A percentile compares a stretch with the other conserved stretches of the same genome.
These are phyloP conservation scores for Neurospora sp. DNA, from an alignment of 495 filamentous ascomycete genomes.

Conservation along the genomic window DNA sequence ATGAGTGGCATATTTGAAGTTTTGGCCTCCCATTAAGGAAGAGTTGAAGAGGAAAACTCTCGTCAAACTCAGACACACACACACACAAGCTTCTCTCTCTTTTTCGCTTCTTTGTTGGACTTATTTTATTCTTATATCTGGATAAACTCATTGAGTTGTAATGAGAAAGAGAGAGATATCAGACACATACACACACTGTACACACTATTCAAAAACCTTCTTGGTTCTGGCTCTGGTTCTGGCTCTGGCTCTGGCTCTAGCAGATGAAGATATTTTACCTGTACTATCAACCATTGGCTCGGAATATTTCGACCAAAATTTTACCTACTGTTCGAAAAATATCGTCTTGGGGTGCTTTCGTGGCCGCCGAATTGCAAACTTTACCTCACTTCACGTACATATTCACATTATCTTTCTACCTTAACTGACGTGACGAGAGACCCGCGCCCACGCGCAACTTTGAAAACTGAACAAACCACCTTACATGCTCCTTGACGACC, in stretches of 20 bases:
- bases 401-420: not conserved
- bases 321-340: not conserved
- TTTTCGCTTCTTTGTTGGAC: not conserved
- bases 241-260: not conserved
- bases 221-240: not conserved
- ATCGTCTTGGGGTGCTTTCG: not conserved
- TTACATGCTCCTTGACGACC: not conserved
- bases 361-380: not conserved
- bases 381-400: not conserved
- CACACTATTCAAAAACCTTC: not conserved
- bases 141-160: not conserved
- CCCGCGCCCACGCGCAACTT: not conserved
- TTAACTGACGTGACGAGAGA: too few relatives aligned
- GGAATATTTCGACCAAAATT: not conserved
- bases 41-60: not conserved
- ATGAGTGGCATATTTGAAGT: slow-evolving; percentile 31
- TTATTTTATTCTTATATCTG: not conserved
- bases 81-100: not conserved
- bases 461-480: not conserved
- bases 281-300: not conserved
- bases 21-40: slow-evolving; percentile 14
- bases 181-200: not conserved
- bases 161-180: not conserved
- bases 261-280: not conserved
- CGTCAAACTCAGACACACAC: not conserved